Percentiles rank a stretch among this genome's conserved stretches.
Evolutionary conservation across 2,329 filamentous ascomycete genomes (phyloP).

Genomic region (Zymoseptoria crescenta): DNA sequence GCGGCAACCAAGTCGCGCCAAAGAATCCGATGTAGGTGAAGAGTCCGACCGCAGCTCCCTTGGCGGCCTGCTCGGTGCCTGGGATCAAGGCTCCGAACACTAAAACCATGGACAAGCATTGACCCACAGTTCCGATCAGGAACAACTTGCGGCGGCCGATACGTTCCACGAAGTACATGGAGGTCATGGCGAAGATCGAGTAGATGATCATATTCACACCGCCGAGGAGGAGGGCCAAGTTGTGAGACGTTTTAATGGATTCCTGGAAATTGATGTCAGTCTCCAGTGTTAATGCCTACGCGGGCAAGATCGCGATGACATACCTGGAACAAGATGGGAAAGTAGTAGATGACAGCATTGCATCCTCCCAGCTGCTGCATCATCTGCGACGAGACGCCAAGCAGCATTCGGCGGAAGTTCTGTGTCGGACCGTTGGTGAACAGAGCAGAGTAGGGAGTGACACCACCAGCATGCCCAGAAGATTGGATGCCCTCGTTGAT

Average conservation of each 20-base stretch:
- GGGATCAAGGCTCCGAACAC: constrained; percentile 37
- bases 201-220: constrained; percentile 50
- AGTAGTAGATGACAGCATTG: constrained; percentile 40
- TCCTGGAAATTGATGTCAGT: constrained; percentile 22
- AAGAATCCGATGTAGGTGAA: constrained; percentile 65
- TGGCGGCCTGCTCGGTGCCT: constrained; percentile 28
- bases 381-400: constrained; percentile 52
- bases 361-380: constrained; percentile 56
- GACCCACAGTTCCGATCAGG: constrained; percentile 41
- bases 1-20: constrained; percentile 45
- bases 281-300: too few species aligned
- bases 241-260: constrained; percentile 44
- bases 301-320: too few species aligned
- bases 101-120: constrained; percentile 48
- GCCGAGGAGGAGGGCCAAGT: constrained; percentile 38
- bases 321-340: constrained; percentile 30
- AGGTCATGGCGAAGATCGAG: constrained; percentile 48
- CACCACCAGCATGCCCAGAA: constrained; percentile 29
- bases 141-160: constrained; percentile 45
- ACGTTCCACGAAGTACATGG: constrained; percentile 59
- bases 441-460: constrained; percentile 44
- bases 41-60: constrained; percentile 52
- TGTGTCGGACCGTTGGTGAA: constrained; percentile 57
- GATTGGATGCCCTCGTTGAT: constrained; percentile 8
- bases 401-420: constrained; percentile 56